Evolutionary conservation across 2,329 filamentous ascomycete genomes (phyloP).

Genomic region (Celoporthe dispersa): DNA sequence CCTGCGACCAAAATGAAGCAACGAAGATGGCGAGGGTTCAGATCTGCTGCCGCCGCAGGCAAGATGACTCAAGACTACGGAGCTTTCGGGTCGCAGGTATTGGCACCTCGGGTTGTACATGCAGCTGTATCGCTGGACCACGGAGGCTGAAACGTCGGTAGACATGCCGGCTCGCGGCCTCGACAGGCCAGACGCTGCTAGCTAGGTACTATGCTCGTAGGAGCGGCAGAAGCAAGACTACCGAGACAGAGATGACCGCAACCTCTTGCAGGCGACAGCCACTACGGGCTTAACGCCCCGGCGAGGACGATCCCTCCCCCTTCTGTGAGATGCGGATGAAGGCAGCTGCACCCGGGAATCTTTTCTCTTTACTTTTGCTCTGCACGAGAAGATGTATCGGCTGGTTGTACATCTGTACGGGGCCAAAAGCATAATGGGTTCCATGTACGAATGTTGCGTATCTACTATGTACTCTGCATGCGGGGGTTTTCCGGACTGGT

Average conservation of each 20-base stretch:
- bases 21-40: not conserved
- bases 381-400: not conserved
- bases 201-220: too few species aligned
- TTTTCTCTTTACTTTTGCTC: not conserved
- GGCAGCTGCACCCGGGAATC: not conserved
- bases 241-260: slow-evolving; percentile 1
- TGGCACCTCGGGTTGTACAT: not conserved
- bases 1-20: not conserved
- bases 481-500: not conserved
- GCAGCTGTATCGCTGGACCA: not conserved
- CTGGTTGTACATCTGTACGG: not conserved
- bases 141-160: not conserved
- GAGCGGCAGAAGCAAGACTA: slow-evolving; percentile 4
- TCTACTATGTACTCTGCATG: not conserved
- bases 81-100: not conserved
- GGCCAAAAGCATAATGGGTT: not conserved
- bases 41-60: not conserved
- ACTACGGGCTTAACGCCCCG: not conserved
- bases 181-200: not conserved
- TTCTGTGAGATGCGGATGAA: not conserved
- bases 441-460: not conserved
- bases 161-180: not conserved
- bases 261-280: not conserved
- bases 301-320: not conserved
- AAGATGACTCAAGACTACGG: not conserved